Evolutionary conservation across 2,329 filamentous ascomycete species (phyloP), one percentile per base, ranked within the genome.

Genomic region (Alternaria gansuensis): DNA sequence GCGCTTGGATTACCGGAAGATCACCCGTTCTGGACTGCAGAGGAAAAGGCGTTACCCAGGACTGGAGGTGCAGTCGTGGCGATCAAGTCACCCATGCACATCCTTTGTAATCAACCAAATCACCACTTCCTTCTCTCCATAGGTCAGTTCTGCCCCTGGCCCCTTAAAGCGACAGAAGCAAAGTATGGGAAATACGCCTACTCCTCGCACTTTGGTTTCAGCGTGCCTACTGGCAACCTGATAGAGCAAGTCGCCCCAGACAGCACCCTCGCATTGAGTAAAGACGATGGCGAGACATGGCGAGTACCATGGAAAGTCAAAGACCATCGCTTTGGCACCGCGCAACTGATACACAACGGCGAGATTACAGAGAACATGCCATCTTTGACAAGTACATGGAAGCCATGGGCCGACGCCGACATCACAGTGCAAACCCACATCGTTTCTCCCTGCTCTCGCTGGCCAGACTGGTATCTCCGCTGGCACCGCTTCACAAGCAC

Each of bases 21-120:
- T 0, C 74, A 83, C 45, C 66, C 73, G 0, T 85, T 86, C 53
- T 86, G 84, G 84, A 67, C 65, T 0, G 65, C 72, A 0, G 57
- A 79, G 2, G 80, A 85, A 8, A 77, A 80, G 54, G 76, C 79
- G 0, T 51, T 72, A 5, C 65, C 68, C 4, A 41, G 11, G 37
- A 23, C n/a, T 11, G 13, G 6, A 49, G 44, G 8, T 5, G 26
- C 33, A n/a, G 54, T 53, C 3, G 14, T 59, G 11, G 34, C 51
- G 4, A 45, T 75, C 8, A 58, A 67, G 21, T 62, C 75, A 5
- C 78, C 83, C 0, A 72, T 77, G 59, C 82, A 85, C 10, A 82
- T 84, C 2, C 24, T 83, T 0, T 82, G 80, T 68, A 78, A 80
- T n/a, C 65, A 63, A 5, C 50, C 55, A n/a, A 64, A 68, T 9